Evolutionary conservation across 495 filamentous ascomycete species (phyloP), one percentile per base, ranked within the genome.

Genomic region (Xylaria scruposa): DNA sequence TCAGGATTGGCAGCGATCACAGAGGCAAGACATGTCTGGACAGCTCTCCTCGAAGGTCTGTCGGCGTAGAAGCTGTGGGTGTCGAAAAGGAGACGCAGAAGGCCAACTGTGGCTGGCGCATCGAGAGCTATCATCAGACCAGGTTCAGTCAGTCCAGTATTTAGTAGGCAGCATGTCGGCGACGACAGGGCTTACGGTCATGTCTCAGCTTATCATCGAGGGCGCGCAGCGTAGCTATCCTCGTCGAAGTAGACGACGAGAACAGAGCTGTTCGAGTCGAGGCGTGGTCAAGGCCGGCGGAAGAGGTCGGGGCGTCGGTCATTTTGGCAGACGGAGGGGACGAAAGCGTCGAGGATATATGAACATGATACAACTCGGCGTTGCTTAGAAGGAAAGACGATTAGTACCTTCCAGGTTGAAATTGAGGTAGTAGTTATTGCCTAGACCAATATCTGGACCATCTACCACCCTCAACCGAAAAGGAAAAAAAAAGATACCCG

Each of bases 31-130:
- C 93, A 96, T 80, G 87, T 83, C 75, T 95, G 90, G 24, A 92
- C 93, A 21, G 93, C 95, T 74, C 87, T 87, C 53, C 96, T 90
- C 15, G 97, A 98, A 49, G 86, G 80, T 67, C 94, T 91, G 79
- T 98, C 96, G 81, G 88, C 80, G 83, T 98, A 99, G 78, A 92
- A 90, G 67, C 93, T 88, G 79, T 97, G 94, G 46, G 94, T 97
- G 77, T 88, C 86, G 82, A 97, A 93, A 46, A 99, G 85, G 29
- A 94, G 81, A 15, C 86, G 86, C 73, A 97, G 84, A 62, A 95
- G 72, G 67, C 73, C 33, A 51, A 81, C 72, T 36, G 78, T 77
- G 13, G 74, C 72, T 7, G 78, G 62, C 42, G 73, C 77, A 73
- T 85, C 84, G 76, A 84, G 78, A 68, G 78, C 84, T 86, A 31